These are phyloP conservation scores for Chrysanthemum seticuspe DNA, from an alignment of 129 eudicot genomes.

Conservation along the genomic window DNA sequence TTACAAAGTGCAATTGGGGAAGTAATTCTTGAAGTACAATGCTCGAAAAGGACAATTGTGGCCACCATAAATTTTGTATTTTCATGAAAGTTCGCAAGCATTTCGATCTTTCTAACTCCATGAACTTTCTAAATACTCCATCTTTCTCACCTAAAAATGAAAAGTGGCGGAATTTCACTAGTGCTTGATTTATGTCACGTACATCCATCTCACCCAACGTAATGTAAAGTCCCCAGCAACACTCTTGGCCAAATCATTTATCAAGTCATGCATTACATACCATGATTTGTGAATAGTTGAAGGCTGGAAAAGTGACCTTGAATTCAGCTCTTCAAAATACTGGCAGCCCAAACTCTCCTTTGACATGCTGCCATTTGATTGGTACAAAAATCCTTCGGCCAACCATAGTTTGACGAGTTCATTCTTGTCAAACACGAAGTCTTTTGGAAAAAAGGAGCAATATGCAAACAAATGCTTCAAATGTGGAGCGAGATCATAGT, in stretches of 20 bases:
- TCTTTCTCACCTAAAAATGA: not conserved
- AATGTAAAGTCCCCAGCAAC: not conserved
- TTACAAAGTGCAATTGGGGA: not conserved
- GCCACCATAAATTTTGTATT: too few species aligned
- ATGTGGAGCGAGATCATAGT: not conserved
- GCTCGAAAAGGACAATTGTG: not conserved
- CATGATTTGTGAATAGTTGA: not conserved
- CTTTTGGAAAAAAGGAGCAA: not conserved
- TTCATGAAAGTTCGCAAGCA: not conserved
- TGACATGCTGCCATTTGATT: not conserved
- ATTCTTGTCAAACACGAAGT: not conserved
- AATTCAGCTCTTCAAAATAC: not conserved
- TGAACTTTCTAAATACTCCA: not conserved
- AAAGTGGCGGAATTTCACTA: not conserved
- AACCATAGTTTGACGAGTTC: not conserved
- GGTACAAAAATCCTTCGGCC: not conserved
- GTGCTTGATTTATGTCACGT: not conserved
- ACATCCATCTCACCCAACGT: not conserved
- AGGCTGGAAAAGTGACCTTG: not conserved
- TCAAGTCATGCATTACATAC: not conserved
- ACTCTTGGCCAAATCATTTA: conserved; percentile 1
- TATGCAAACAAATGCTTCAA: not conserved
- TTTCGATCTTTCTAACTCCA: not conserved
- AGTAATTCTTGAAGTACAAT: not conserved
- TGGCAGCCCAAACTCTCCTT: not conserved